phyloP scores from a whole-genome alignment of 495 filamentous ascomycete species.

The Cetradonia linearis region DNA sequence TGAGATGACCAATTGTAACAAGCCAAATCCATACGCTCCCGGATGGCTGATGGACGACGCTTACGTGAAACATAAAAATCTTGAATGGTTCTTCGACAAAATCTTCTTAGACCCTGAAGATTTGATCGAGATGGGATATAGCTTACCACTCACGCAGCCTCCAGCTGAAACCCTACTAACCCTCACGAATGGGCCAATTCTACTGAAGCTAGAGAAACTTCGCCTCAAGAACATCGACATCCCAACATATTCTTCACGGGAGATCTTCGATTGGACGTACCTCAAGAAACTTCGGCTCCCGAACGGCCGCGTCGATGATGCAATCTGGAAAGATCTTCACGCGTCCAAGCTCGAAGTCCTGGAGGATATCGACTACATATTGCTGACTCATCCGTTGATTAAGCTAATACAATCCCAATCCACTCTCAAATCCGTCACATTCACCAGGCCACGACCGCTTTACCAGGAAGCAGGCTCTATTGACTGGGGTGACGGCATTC shows the following conservation, averaged over 20 bases:
- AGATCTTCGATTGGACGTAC: not conserved
- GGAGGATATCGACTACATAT: not conserved
- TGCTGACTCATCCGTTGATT: not conserved
- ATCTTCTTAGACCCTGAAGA: slow-evolving; percentile 1
- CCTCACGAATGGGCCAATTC: not conserved
- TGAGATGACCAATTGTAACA: slow-evolving; percentile 13
- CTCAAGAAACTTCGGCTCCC: slow-evolving; percentile 10
- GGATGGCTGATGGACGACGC: not conserved
- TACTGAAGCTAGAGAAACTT: slow-evolving; percentile 1
- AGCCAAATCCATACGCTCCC: not conserved
- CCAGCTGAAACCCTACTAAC: no score
- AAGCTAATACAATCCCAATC: not conserved
- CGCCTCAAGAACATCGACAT: slow-evolving; percentile 12
- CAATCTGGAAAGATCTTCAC: slow-evolving; percentile 1
- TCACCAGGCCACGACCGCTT: not conserved
- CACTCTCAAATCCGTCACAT: not conserved
- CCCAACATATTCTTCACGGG: slow-evolving; percentile 1
- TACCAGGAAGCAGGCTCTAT: not conserved
- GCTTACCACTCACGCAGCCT: no score
- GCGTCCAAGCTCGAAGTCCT: not conserved
- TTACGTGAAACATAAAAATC: not conserved
- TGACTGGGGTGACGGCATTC: not conserved
- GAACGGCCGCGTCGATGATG: not conserved
- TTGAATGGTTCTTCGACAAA: slow-evolving; percentile 2
- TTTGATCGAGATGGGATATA: not conserved